Evolutionary conservation across 768 basidiomycete species (phyloP), one percentile per base, ranked within the genome.

Genomic region (Cytidiella melzeri): DNA sequence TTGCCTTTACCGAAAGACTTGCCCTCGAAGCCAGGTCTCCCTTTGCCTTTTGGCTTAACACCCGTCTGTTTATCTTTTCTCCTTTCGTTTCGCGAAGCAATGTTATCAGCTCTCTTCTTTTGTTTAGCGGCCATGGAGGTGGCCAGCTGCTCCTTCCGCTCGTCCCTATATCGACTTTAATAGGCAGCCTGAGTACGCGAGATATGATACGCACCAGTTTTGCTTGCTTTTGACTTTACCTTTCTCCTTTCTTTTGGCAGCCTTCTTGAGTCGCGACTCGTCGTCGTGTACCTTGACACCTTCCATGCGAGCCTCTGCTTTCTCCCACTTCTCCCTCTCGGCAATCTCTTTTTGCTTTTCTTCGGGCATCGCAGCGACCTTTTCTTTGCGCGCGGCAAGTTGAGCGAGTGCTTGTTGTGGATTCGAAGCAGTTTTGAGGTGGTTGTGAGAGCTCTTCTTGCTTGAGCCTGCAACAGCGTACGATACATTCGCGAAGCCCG

Each of bases 201-300:
- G 11, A 55, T 15, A 19, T 21, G 42, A n/a, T 27, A 70, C 84
- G 48, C 54, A 94, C 94, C 95, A 98, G 39, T 78, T 75, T 61
- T 86, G 87, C 64, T 87, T 89, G 51, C 83, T 82, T 71, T 89
- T 93, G 20, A 52, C 59, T 64, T 97, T 97, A 57, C 83, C 83
- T 66, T 95, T 94, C 67, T 96, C 95, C 55, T 89, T 84, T 64
- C 89, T 73, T 73, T 96, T 98, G 6, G 80, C 82, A 37, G 92
- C 92, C 71, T 96, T 97, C 73, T 95, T 97, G 60, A 99, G 65
- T 40, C 84, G 71, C 1, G 57, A 63, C 62, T 92, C 91, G 57
- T 94, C 89, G 58, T 98, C 96, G 43, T 79, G 79, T 25, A 99
- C 83, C 67, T 97, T 99, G 42, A 84, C 84, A 2, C 96, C 96